Base-by-base conservation (phyloP, 2,329 filamentous ascomycete species). In the Sporothrix luriei region DNA sequence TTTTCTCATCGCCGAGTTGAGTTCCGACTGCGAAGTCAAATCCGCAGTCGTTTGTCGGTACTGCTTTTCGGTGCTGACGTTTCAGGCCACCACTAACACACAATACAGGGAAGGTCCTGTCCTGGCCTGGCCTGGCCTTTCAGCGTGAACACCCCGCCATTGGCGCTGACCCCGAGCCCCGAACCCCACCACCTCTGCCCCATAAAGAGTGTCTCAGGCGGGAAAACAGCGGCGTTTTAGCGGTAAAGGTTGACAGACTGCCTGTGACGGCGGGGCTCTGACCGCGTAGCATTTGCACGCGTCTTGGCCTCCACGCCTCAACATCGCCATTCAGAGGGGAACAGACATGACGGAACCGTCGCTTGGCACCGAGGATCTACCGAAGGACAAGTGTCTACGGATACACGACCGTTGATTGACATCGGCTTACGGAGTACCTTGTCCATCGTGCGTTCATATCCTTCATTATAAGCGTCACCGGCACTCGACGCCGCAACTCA, bases 331-430 rank as follows among this genome's bases (percentile, higher is more conserved):
- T 33, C 38, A 33, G 46, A 43, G 61, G 33, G 61, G 51, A 62
- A 62, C 33, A 2, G 40, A 16, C 13, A 43, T 11, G 46, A 19
- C 24, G 49, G 40, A 64, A 64, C 43, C 24, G 59, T 33, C 29
- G 43, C 48, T 66, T 40, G 48, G 49, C 48, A 66, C n/a, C 64
- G 64, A 66, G 64, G 49, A 54, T 54, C 49, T 46, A 33, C 64
- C 64, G 49, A 38, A 43, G 64, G 64, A 66, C 33, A 66, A 4
- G 48, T 66, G 48, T 43, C 11, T 43, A 43, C 33, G 33, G 33
- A 33, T 33, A 33, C 33, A 43, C 10, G 14, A 16, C 11, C 1
- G 40, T 43, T 11, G 40, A 43, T 5, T 43, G 40, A 43, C 40
- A 10, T 43, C 1, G 11, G 10, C 11, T 11, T 43, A n/a, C n/a